Evolutionary conservation across 139 green algal species (phyloP).

Genomic region (Mychonastes homosphaera): DNA sequence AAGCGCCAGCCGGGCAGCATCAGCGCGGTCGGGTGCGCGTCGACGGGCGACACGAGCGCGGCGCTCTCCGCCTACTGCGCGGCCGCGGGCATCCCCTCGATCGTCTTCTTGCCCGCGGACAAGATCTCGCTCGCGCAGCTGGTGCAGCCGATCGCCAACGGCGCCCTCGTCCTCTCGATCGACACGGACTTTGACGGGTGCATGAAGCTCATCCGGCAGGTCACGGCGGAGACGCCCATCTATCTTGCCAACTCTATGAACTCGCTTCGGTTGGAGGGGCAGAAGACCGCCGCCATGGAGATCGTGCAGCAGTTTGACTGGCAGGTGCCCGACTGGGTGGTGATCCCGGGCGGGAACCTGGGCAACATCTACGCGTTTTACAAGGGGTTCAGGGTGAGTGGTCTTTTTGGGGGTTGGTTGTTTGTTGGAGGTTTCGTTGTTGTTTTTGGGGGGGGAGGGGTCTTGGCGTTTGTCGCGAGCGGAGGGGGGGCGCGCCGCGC

Average conservation of each 20-base stretch:
- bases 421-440: too few relatives aligned
- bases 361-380: constrained; percentile 99
- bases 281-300: constrained; percentile 99
- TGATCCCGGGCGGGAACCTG: constrained; percentile 97
- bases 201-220: constrained; percentile 93
- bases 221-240: constrained; percentile 90
- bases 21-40: constrained; percentile 93
- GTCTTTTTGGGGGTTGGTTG: too few relatives aligned
- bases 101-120: constrained; percentile 98
- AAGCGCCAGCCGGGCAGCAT: constrained; percentile 77
- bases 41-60: constrained; percentile 95
- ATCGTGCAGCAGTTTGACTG: constrained; percentile 99
- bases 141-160: constrained; percentile 98
- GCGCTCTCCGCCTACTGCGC: constrained; percentile 97
- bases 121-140: constrained; percentile 98
- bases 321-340: constrained; percentile 96
- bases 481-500: too few relatives aligned
- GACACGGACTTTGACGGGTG: constrained; percentile 99
- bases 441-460: too few relatives aligned
- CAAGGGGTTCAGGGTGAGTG: constrained; percentile 84
- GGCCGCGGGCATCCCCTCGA: constrained; percentile 90
- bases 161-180: constrained; percentile 92
- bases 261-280: constrained; percentile 91
- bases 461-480: too few relatives aligned
- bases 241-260: constrained; percentile 99